Evolutionary conservation across 129 eudicot genomes (phyloP).

Genomic region (Chrysanthemum lavandulifolium): DNA sequence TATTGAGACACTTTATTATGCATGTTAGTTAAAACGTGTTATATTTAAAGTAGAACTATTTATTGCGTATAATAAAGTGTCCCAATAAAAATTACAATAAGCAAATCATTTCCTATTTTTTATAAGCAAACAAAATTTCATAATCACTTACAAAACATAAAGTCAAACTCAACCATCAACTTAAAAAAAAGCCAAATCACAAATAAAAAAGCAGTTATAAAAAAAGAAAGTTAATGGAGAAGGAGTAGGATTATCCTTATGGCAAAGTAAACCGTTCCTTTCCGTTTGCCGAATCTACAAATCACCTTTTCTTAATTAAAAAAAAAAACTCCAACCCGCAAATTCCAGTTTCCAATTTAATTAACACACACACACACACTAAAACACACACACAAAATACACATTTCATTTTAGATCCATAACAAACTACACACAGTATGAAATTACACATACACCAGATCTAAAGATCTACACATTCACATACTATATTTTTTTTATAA

Average conservation of each 20-base stretch:
- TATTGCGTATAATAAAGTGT: no score
- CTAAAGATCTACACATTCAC: conserved; percentile 35
- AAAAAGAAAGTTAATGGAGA: conserved; percentile 5
- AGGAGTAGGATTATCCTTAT: conserved; percentile 20
- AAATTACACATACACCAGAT: conserved; percentile 38
- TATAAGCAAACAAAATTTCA: no score
- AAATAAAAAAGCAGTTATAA: not conserved
- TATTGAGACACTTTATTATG: no score
- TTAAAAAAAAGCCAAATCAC: not conserved
- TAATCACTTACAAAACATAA: no score
- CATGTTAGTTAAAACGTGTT: no score
- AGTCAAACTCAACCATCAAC: not conserved
- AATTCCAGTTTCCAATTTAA: conserved; percentile 26
- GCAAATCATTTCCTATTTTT: no score
- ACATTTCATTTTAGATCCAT: conserved; percentile 20
- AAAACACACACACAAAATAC: not conserved
- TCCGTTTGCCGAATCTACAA: conserved; percentile 27
- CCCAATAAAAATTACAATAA: no score
- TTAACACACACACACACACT: not conserved
- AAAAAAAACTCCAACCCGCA: not conserved
- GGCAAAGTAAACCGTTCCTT: conserved; percentile 34
- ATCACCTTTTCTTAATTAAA: not conserved
- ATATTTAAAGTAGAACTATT: no score
- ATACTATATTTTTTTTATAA: no score
- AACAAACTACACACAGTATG: conserved; percentile 29